Evolutionary conservation across 305 asterid genomes (phyloP), one percentile per base, ranked within the genome.

Genomic region (Rubia tinctorum): DNA sequence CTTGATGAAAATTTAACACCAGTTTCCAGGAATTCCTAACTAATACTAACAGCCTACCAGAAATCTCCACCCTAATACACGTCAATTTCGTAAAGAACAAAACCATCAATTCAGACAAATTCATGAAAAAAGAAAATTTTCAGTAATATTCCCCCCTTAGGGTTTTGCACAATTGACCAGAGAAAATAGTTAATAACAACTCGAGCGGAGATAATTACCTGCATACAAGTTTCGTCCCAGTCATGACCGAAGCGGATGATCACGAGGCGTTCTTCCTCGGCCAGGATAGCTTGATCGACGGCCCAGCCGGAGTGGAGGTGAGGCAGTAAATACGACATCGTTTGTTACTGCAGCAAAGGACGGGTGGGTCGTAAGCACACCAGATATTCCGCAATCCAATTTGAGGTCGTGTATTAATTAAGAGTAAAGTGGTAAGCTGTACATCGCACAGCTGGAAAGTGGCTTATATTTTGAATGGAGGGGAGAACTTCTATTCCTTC

Each of bases 191-290:
- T 14, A 7, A 53, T 4, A 42, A 14, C 34, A 70, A 9, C 23
- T 10, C 9, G 34, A 13, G 22, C 8, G 6, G 53, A 4, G 12
- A 13, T 71, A 53, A 53, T 53, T 53, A 86, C 93, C 93, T 86
- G 94, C 94, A 88, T 88, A 61, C 94, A 88, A 42, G 95, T 88
- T 73, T 87, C 91, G 59, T 87, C 95, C 95, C 91, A 88, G 61
- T 88, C 90, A 77, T 86, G 91, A 60, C 93, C 93, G 77, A 88
- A 88, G 39, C 93, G 88, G 73, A 88, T 88, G 75, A 88, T 75
- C 73, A 92, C 98, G 70, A 92, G 96, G 68, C 98, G 97, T 27
- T 92, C 98, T 79, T 92, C 98, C 82, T 92, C 98, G 75, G 96
- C 96, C 43, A 92, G 93, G 74, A 90, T 92, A 5, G 97, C 90